Evolutionary conservation across 116 monocot genomes (phyloP).

Genomic region (Thalassia testudinum): DNA sequence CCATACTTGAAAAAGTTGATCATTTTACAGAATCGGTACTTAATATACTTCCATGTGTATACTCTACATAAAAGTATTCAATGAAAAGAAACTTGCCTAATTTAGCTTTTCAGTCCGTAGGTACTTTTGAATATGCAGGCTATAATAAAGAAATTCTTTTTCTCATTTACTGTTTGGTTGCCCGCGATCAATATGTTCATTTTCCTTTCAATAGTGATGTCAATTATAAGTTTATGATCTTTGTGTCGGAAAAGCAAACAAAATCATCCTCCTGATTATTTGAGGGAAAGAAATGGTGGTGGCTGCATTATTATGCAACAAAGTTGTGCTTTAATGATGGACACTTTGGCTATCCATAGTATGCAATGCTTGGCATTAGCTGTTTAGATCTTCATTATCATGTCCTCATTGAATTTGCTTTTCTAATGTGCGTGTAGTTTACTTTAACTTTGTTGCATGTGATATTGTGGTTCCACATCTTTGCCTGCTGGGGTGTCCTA

Average conservation of each 20-base stretch:
- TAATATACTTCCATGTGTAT: too few species aligned
- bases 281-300: too few species aligned
- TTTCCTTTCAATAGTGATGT: too few species aligned
- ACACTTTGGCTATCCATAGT: background rate
- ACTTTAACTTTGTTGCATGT: background rate
- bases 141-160: too few species aligned
- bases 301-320: too few species aligned
- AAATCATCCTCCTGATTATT: background rate
- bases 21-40: slow-evolving; percentile 68
- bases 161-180: background rate
- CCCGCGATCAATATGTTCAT: too few species aligned
- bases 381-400: background rate
- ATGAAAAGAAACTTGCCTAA: too few species aligned
- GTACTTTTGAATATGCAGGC: too few species aligned
- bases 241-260: background rate
- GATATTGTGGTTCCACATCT: background rate
- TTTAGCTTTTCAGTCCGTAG: too few species aligned
- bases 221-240: background rate
- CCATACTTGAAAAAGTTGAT: slow-evolving; percentile 55
- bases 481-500: background rate
- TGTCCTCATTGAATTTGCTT: background rate
- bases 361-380: too few species aligned
- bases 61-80: too few species aligned
- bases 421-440: too few species aligned
- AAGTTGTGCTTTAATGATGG: background rate